Conservation (phyloP, 73 alveolate species). For the Paraurostyla sp. region DNA sequence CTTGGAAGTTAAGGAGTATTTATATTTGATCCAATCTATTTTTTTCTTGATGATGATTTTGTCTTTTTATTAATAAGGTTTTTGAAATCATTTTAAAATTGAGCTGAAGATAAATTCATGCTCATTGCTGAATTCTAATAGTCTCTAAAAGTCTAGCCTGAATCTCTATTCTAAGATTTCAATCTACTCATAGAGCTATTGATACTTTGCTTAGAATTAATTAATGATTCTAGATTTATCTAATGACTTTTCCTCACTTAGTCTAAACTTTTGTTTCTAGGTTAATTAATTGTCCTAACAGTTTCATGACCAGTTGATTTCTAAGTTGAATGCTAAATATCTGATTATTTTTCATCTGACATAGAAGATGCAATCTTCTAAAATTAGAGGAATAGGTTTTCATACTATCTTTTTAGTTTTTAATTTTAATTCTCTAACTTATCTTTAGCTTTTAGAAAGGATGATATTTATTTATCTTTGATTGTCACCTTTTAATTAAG, state of each 20-base stretch:
- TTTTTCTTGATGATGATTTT: background rate
- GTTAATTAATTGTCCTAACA: too few relatives aligned
- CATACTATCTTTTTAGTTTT: background rate
- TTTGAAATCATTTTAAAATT: too few relatives aligned
- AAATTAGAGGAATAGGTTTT: background rate
- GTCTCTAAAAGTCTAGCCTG: too few relatives aligned
- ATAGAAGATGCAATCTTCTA: background rate
- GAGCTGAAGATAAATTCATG: too few relatives aligned
- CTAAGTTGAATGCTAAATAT: background rate
- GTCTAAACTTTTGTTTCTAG: too few relatives aligned
- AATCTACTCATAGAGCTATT: too few relatives aligned
- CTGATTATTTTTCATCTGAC: background rate
- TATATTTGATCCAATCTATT: background rate
- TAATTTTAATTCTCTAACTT: background rate
- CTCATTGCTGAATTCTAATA: too few relatives aligned
- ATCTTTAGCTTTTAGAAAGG: background rate
- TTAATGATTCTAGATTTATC: too few relatives aligned
- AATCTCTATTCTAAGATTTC: too few relatives aligned
- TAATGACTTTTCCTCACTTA: too few relatives aligned
- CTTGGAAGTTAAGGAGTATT: background rate
- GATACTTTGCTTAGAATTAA: too few relatives aligned
- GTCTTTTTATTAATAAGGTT: background rate
- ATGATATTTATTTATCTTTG: background rate
- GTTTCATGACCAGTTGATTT: too few relatives aligned
- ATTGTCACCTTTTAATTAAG: background rate